A percentile compares a stretch with the other conserved stretches of the same genome.
These are phyloP conservation scores for Boletus reticulatus DNA, from an alignment of 768 basidiomycete genomes.

Conservation along the genomic window DNA sequence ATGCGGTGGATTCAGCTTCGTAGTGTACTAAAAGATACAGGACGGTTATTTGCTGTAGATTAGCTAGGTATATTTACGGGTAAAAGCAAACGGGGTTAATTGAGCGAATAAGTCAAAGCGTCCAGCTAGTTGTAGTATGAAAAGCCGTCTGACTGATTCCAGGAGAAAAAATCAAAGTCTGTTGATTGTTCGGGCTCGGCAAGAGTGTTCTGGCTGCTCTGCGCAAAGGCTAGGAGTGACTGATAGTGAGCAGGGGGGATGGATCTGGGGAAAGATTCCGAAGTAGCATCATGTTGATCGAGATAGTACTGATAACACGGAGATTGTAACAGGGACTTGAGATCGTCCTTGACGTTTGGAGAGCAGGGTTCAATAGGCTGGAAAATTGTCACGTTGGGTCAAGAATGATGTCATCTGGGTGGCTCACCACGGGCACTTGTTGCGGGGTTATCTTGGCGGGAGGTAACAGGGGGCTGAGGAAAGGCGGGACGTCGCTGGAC, in stretches of 20 bases:
- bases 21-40: slow-evolving; percentile 14
- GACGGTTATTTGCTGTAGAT: slow-evolving; percentile 3
- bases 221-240: slow-evolving; percentile 14
- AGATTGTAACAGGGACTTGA: neutral
- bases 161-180: slow-evolving; percentile 21
- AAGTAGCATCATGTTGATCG: neutral
- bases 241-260: slow-evolving; percentile 6
- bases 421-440: slow-evolving; percentile 13
- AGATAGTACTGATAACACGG: slow-evolving; percentile 7
- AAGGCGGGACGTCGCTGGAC: slow-evolving; percentile 17
- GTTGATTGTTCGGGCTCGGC: slow-evolving; percentile 5
- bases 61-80: slow-evolving; percentile 6
- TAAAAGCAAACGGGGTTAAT: slow-evolving; percentile 7
- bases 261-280: neutral
- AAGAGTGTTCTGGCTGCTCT: neutral
- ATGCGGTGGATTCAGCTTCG: slow-evolving; percentile 3
- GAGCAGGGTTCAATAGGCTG: too few species aligned
- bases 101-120: slow-evolving; percentile 29
- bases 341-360: neutral
- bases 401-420: neutral
- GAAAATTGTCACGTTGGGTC: slow-evolving; percentile 5
- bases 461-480: slow-evolving; percentile 32
- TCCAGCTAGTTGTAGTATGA: slow-evolving; percentile 19
- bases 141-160: slow-evolving; percentile 22
- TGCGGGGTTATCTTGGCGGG: slow-evolving; percentile 8